Evolutionary conservation across 306 rosid genomes (phyloP), one percentile per base, ranked within the genome.

Genomic region (Quillaja saponaria): DNA sequence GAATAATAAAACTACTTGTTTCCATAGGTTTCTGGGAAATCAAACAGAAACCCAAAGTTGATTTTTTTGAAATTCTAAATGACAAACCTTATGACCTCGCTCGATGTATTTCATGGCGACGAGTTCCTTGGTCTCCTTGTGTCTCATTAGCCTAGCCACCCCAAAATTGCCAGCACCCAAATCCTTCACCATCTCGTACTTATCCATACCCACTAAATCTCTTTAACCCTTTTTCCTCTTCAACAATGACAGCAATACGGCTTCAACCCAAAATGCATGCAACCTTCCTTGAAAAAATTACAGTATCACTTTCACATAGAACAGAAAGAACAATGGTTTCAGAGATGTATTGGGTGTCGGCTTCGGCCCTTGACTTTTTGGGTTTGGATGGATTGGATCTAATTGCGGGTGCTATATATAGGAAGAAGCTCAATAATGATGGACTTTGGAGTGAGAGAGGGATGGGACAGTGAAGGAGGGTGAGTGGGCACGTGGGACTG

Each of bases 41-140:
- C 25, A 10, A 13, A 21, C 50, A 58, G 63, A 44, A 33, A 53
- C 62, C 50, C 44, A 39, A 39, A 2, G 6, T 1, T 7, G 44
- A 39, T 39, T 39, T 8, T 7, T 7, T 39, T 39, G 28, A 63
- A 39, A 61, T 3, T 15, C 37, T 10, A 59, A 28, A 8, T 0
- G 25, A 34, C 15, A 18, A n/a, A 84, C 86, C 84, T 73, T 81
- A 35, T 10, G 58, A 51, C 90, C 90, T 49, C 90, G 84, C 62
- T 84, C 90, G 67, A 84, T 81, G 81, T 78, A 84, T 78, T 84
- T 84, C 84, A 84, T 81, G 68, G 90, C 90, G 4, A 84, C 90
- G 10, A 84, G 90, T 50, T 84, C 90, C 77, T 78, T 81, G 49
- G 90, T 84, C 34, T 75, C 79, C 74, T 81, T 84, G 63, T 81